phyloP scores from a whole-genome alignment of 257 asterid genomes.

The Thymus mandschuricus region DNA sequence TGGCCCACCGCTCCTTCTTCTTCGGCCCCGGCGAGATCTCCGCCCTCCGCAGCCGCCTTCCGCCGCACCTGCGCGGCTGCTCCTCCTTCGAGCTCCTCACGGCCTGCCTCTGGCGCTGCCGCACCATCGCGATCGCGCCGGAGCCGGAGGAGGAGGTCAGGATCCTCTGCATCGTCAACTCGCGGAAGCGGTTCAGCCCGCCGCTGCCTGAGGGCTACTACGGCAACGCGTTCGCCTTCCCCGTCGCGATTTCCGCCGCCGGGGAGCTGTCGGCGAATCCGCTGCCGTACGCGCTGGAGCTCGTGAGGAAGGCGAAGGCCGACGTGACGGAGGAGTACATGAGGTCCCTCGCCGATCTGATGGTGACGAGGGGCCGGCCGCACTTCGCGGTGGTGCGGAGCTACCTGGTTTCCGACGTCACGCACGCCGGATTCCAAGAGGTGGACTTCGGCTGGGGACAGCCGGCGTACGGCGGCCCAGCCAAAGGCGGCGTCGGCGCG shows the following conservation, averaged over 20 bases:
- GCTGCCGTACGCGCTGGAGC: slow-evolving; percentile 46
- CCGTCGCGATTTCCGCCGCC: slow-evolving; percentile 47
- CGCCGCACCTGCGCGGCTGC: slow-evolving; percentile 44
- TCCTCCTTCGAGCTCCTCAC: slow-evolving; percentile 59
- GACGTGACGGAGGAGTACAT: slow-evolving; percentile 60
- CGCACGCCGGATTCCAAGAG: slow-evolving; percentile 55
- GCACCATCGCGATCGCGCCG: slow-evolving; percentile 54
- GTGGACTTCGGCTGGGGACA: slow-evolving; percentile 81
- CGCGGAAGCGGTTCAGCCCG: slow-evolving; percentile 40
- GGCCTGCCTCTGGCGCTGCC: slow-evolving; percentile 68
- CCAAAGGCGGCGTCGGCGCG: slow-evolving; percentile 57
- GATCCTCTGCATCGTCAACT: slow-evolving; percentile 49
- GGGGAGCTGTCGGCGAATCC: slow-evolving; percentile 40
- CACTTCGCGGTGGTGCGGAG: slow-evolving; percentile 50
- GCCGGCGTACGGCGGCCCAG: slow-evolving; percentile 68
- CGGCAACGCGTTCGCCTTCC: slow-evolving; percentile 56
- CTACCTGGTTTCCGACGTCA: slow-evolving; percentile 59
- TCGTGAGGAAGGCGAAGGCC: slow-evolving; percentile 47
- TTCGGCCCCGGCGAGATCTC: slow-evolving; percentile 59
- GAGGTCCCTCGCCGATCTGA: slow-evolving; percentile 55
- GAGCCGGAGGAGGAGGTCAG: slow-evolving; percentile 53
- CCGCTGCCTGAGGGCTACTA: slow-evolving; percentile 56
- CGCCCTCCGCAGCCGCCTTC: slow-evolving; percentile 51
- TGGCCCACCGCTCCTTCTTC: slow-evolving; percentile 70
- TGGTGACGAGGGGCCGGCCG: slow-evolving; percentile 55